Percentiles rank a stretch among this genome's conserved stretches.
Conservation (phyloP, 345 rosid species). For the Salix suchowensis region DNA sequence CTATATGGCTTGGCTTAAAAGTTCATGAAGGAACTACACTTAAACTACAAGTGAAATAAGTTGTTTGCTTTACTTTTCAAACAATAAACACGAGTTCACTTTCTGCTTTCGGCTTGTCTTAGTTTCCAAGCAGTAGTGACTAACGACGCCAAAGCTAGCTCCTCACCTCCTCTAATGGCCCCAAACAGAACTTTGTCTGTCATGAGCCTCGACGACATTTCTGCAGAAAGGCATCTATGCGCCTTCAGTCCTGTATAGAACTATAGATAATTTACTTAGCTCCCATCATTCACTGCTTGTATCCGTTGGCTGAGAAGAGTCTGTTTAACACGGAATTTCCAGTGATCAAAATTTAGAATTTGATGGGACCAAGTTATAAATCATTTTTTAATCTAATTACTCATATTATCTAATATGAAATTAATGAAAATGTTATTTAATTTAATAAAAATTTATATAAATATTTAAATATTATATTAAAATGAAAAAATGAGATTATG, state of each 20-base stretch:
- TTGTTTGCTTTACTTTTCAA: conserved; percentile 82
- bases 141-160: not conserved
- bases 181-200: not conserved
- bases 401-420: no score
- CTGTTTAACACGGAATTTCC: not conserved
- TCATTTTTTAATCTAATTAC: no score
- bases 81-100: conserved; percentile 23
- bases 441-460: no score
- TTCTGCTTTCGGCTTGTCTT: not conserved
- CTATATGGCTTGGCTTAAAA: conserved; percentile 87
- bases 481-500: no score
- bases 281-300: not conserved
- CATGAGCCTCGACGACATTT: not conserved
- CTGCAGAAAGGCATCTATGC: not conserved
- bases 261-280: no score
- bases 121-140: not conserved
- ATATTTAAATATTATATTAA: no score
- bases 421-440: no score
- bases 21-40: conserved; percentile 67
- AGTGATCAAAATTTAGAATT: no score
- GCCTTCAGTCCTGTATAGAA: not conserved
- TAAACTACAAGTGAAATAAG: conserved; percentile 77
- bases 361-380: no score
- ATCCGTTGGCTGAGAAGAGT: not conserved
- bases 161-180: not conserved